A percentile compares a stretch with the other conserved stretches of the same genome.
Conservation (phyloP, 192 early-diverging fungal genomes). For the Fimicolochytrium jonesii region DNA sequence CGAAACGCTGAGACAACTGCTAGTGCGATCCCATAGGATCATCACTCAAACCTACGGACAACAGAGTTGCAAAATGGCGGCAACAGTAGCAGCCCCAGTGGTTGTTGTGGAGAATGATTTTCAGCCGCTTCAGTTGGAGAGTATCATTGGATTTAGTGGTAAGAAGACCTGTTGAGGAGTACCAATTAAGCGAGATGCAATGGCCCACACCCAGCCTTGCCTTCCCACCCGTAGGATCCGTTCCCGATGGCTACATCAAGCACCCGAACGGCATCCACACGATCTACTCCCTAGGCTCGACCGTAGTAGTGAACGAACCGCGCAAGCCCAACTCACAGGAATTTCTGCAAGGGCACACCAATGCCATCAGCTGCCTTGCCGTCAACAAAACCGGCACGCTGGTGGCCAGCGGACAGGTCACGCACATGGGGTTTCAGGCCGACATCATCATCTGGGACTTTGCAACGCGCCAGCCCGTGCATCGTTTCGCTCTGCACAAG, state of each 20-base stretch:
- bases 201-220: no score
- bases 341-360: constrained; percentile 57
- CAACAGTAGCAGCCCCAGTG: not conserved
- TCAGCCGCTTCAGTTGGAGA: constrained; percentile 35
- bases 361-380: constrained; percentile 49
- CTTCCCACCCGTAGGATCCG: constrained; percentile 26
- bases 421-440: constrained; percentile 64
- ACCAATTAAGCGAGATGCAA: no score
- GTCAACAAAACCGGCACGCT: constrained; percentile 41
- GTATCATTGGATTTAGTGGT: constrained; percentile 54
- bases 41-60: no score
- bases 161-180: no score
- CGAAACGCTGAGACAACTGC: no score
- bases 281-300: constrained; percentile 55
- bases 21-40: no score
- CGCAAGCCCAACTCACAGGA: constrained; percentile 40
- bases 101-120: no score
- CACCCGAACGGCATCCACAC: constrained; percentile 53
- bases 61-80: constrained; percentile 5
- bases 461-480: constrained; percentile 31
- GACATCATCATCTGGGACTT: constrained; percentile 65
- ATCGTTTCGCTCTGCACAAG: constrained; percentile 50
- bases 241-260: constrained; percentile 43
- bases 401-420: constrained; percentile 55
- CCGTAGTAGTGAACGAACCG: constrained; percentile 44